Evolutionary conservation across 768 basidiomycete genomes (phyloP), one percentile per base, ranked within the genome.

Genomic region (Amanita subjunquillea): DNA sequence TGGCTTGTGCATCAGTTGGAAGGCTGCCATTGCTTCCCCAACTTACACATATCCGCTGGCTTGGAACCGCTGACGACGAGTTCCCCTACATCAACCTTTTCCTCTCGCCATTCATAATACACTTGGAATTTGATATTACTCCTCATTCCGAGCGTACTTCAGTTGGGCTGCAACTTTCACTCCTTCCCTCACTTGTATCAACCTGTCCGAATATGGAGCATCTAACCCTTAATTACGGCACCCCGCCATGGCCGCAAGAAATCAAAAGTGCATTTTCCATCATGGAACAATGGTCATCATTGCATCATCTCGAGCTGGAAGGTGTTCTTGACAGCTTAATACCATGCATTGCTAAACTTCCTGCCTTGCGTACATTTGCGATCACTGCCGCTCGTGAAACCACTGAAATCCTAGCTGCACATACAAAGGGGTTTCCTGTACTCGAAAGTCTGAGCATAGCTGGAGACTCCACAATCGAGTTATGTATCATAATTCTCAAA

Each of bases 81-180:
- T 51, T 20, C 30, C 27, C n/a, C n/a, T 43, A 43, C 50, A 41
- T 51, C 40, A n/a, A 13, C n/a, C 30, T 51, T 20, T 51, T 51
- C 32, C 50, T 51, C 17, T 41, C 50, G 22, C 30, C 50, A 27
- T 15, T 15, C 9, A 29, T 51, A 17, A 8, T 7, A 13, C 13
- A 25, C 6, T 4, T 32, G 9, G 25, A 8, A 15, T 3, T 50
- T 30, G 17, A n/a, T 1, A 9, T 51, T 20, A 17, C 17, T 17
- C 2, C 4, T 3, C 0, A 34, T 1, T 5, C 1, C 13, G 8
- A 40, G 1, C 12, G 8, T 6, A 30, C 9, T 13, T 42, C 29
- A 4, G 4, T 39, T 9, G 2, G 40, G 4, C 12, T 34, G 2
- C 50, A 41, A 2, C 40, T 51, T 9, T 51, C 50, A 6, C n/a